Conservation (phyloP, 1,284 basidiomycete genomes). For the Rhizopogon hawkerae region DNA sequence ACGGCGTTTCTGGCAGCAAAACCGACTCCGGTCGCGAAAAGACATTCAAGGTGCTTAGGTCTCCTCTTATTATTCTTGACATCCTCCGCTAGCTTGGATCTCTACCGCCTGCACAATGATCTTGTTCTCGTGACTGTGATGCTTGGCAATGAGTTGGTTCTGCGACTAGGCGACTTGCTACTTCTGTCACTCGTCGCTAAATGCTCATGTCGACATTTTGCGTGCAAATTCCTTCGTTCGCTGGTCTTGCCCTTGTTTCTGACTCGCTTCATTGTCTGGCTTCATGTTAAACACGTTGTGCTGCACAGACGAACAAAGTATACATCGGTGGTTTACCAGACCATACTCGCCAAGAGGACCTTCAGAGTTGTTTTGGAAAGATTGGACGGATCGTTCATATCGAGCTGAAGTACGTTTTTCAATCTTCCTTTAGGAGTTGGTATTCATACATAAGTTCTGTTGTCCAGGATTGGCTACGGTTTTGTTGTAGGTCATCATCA, state of each 20-base stretch:
- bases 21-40: conserved; percentile 55
- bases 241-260: conserved; percentile 31
- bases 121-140: conserved; percentile 12
- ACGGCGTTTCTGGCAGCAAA: conserved; percentile 33
- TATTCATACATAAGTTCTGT: conserved; percentile 11
- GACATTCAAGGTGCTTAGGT: conserved; percentile 84
- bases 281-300: conserved; percentile 54
- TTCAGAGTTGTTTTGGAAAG: conserved; percentile 77
- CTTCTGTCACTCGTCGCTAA: conserved; percentile 16
- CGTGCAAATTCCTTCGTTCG: conserved; percentile 14
- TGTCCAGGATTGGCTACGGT: conserved; percentile 65
- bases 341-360: conserved; percentile 73
- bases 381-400: conserved; percentile 69
- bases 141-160: conserved; percentile 11
- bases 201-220: conserved; percentile 14
- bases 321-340: conserved; percentile 82
- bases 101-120: conserved; percentile 1
- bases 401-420: conserved; percentile 66
- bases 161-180: conserved; percentile 4
- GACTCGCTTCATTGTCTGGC: conserved; percentile 33
- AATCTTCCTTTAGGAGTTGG: conserved; percentile 1
- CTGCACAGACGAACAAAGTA: conserved; percentile 78
- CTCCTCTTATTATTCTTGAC: conserved; percentile 38
- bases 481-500: conserved; percentile 58
- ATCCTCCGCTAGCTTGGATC: conserved; percentile 2